These are phyloP conservation scores for Flaveria brownii DNA, from an alignment of 129 eudicot species.

Conservation along the genomic window DNA sequence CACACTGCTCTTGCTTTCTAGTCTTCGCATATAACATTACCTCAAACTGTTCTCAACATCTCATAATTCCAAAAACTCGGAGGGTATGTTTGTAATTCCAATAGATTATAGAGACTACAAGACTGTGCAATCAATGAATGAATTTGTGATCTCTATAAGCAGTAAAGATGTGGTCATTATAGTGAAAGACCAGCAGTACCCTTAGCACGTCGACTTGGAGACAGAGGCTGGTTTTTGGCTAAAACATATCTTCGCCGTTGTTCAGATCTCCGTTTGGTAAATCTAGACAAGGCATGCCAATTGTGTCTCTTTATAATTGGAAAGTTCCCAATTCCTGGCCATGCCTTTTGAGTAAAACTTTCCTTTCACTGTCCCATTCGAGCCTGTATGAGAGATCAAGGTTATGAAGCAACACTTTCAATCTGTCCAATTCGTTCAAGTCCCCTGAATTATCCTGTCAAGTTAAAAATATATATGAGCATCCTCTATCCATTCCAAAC, in stretches of 20 bases:
- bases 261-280: background rate
- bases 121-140: conserved; percentile 26
- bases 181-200: conserved; percentile 24
- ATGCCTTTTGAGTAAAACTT: conserved; percentile 60
- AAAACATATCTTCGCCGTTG: background rate
- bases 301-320: conserved; percentile 48
- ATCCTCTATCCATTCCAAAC: background rate
- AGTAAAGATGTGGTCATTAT: conserved; percentile 23
- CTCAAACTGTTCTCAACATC: conserved; percentile 1
- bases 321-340: conserved; percentile 79
- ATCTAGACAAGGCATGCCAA: conserved; percentile 3
- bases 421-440: conserved; percentile 58
- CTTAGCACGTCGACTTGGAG: conserved; percentile 6
- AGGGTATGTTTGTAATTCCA: conserved; percentile 15
- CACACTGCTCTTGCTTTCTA: background rate
- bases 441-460: conserved; percentile 53
- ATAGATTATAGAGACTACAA: background rate
- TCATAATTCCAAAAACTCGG: conserved; percentile 3
- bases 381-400: conserved; percentile 86
- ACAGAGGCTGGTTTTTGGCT: conserved; percentile 20
- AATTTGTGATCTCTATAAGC: conserved; percentile 26
- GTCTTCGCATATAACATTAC: background rate
- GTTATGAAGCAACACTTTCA: conserved; percentile 75
- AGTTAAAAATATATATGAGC: conserved; percentile 10
- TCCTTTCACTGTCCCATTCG: conserved; percentile 74